Evolutionary conservation across 78 protist genomes (phyloP), one percentile per base, ranked within the genome.

Genomic region (Diacronema lutheri): DNA sequence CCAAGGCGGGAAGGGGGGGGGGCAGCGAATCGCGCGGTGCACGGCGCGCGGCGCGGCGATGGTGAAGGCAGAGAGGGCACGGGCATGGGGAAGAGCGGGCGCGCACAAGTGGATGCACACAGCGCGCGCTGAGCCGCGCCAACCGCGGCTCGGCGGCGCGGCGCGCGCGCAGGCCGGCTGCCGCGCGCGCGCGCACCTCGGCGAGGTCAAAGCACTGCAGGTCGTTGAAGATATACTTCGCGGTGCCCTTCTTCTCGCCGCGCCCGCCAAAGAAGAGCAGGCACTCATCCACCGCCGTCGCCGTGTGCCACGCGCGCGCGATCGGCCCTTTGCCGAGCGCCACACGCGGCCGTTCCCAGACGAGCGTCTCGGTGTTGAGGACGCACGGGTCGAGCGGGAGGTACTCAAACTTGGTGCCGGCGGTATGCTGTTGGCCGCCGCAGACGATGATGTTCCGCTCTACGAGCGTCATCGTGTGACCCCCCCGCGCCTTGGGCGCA

Each of bases 311-410:
- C n/a, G 46, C 25, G n/a, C 76, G 76, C 29, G 76, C n/a, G 19
- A 29, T 37, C 19, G 76, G 76, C 11, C 76, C 76, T 7, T 37
- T 37, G 76, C 76, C 76, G 11, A 68, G 76, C 50, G 76, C 76
- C 29, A 37, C 76, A 13, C 76, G 76, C 50, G 76, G 76, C n/a
- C 11, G 0, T 0, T 20, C 14, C 76, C 76, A 68, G 10, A 25
- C 37, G 46, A 37, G 76, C n/a, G 76, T 68, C 76, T 68, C 46
- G 19, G 76, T 68, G 46, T 68, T 14, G 21, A 68, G 76, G 19
- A 68, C 76, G n/a, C 14, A 11, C 46, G 76, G 76, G 12, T 68
- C 19, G 76, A 33, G 46, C 19, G 76, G 19, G 46, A 68, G 37
- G 46, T 68, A 68, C 35, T 25, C 46, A 10, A 68, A 68, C 46